Conservation (phyloP, 306 rosid genomes). For the Vicia sativa region DNA sequence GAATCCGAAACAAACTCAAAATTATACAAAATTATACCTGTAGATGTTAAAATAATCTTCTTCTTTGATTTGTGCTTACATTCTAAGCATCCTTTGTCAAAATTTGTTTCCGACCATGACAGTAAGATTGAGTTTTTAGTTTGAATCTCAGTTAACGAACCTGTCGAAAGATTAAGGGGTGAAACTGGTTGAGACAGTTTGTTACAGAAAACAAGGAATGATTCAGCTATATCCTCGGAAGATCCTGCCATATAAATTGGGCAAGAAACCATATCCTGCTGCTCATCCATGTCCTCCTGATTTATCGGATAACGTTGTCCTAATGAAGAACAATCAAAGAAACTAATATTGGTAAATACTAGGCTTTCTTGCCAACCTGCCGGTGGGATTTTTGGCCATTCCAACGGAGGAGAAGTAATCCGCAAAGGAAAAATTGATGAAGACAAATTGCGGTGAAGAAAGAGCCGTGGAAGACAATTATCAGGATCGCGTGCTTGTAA, state of each 20-base stretch:
- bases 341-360: background rate
- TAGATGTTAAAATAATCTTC: background rate
- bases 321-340: background rate
- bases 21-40: background rate
- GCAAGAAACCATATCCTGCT: background rate
- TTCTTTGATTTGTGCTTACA: conserved; percentile 1
- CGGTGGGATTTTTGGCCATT: too few relatives aligned
- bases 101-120: background rate
- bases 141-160: background rate
- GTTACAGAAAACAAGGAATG: background rate
- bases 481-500: too few relatives aligned
- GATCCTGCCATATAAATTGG: background rate
- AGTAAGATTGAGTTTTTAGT: background rate
- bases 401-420: too few relatives aligned
- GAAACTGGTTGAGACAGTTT: background rate
- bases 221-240: background rate
- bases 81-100: background rate
- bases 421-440: too few relatives aligned
- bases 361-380: too few relatives aligned
- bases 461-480: too few relatives aligned
- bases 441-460: too few relatives aligned
- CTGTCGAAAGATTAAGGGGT: background rate
- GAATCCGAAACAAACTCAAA: too few relatives aligned
- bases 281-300: rapidly evolving
- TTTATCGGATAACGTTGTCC: too few relatives aligned